Percentiles rank a stretch among this genome's conserved stretches.
These are phyloP conservation scores for Bisporella sp. DNA, from an alignment of 2,329 filamentous ascomycete genomes.

Conservation along the genomic window DNA sequence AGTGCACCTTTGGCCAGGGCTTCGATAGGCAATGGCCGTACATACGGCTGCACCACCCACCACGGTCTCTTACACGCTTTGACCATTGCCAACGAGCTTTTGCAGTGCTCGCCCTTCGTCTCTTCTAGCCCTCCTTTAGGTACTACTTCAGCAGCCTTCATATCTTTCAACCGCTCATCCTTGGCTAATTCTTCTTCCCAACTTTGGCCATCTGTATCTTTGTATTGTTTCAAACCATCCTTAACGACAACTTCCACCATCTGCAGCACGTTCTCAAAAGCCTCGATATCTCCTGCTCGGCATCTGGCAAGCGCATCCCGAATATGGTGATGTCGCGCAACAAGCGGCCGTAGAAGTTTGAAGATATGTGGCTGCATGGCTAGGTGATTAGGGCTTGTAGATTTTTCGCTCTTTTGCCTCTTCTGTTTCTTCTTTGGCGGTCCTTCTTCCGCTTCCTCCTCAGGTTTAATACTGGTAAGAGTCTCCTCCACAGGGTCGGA, in stretches of 20 bases:
- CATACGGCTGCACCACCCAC: conserved; percentile 86
- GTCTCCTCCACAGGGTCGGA: conserved; percentile 31
- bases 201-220: conserved; percentile 42
- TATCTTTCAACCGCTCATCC: conserved; percentile 19
- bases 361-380: conserved; percentile 91
- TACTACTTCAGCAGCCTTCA: conserved; percentile 27
- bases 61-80: conserved; percentile 72
- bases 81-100: conserved; percentile 61
- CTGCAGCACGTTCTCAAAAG: conserved; percentile 68
- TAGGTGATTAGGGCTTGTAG: conserved; percentile 55
- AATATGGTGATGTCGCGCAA: conserved; percentile 73
- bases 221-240: conserved; percentile 63
- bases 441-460: conserved; percentile 17
- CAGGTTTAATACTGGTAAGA: conserved; percentile 27
- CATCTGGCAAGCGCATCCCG: conserved; percentile 74
- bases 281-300: conserved; percentile 62
- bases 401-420: conserved; percentile 31
- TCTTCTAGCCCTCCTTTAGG: conserved; percentile 26
- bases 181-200: conserved; percentile 33
- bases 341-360: conserved; percentile 77
- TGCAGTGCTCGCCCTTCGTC: conserved; percentile 24
- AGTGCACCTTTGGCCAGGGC: conserved; percentile 77
- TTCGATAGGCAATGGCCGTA: conserved; percentile 80
- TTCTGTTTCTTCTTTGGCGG: conserved; percentile 34
- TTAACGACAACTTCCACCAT: conserved; percentile 72